Base-by-base conservation (phyloP, 805 yeast species). In the Candida sithepensis region DNA sequence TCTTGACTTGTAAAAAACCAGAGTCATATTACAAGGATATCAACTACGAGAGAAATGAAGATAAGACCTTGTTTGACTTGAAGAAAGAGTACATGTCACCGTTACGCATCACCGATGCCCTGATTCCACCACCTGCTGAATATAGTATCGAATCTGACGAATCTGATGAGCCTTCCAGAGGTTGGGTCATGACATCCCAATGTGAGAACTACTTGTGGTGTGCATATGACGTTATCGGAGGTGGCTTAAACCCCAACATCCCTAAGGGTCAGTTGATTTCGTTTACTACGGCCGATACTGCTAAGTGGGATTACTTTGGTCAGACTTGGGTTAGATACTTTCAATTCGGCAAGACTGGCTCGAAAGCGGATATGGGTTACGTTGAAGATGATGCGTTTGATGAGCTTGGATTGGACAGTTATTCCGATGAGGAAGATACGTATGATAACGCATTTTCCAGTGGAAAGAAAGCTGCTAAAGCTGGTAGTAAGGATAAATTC, bases 191-290 rank as follows among this genome's bases (percentile, higher is more conserved):
- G 60, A 69, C 72, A 46, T 67, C 66, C 20, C 75, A 78, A 50
- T 82, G 87, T 65, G 72, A 73, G 37, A 71, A 73, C 18, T 81
- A 81, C 56, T 56, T 75, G 18, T 81, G 84, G 80, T 81, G 85
- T 68, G 85, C 84, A 0, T 79, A 78, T 58, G 79, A 79, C 49
- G 59, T 67, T 19, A 68, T 80, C 50, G 85, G 85, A 18, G 82
- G 78, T 2, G 70, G 68, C 19, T 24, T 60, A 12, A 70, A 65
- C 34, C 67, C 65, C 28, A 70, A 68, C 28, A 64, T 66, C 39
- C 72, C 71, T 42, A 55, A 55, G 5, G 86, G 87, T n/a, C 60
- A 64, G 18, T 52, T 78, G 21, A 67, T 80, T 24, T 67, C 68
- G 38, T 72, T 65, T 45, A 56, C 59, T n/a, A 49, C 61, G 2